Evolutionary conservation across 2,329 filamentous ascomycete genomes (phyloP), one percentile per base, ranked within the genome.

Genomic region (Monilinia fructicola): DNA sequence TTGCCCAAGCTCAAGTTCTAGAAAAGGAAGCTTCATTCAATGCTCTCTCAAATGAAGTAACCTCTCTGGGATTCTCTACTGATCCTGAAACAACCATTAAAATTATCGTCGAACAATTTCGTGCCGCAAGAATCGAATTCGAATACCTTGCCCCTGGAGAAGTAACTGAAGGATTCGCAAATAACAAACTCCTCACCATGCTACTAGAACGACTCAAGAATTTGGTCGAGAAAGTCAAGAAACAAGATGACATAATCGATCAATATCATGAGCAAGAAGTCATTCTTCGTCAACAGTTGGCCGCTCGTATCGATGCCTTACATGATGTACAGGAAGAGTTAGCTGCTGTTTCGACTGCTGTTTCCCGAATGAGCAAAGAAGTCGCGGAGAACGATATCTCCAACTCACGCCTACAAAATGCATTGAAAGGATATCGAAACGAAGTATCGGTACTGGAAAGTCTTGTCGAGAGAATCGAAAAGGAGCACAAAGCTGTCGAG

Each of bases 101-200:
- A 1, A 79, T 81, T 0, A 79, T 89, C 16, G 74, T 79, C 0
- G 69, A 78, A 2, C 79, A 82, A 2, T 84, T 89, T 76, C 83
- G 85, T 26, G 75, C 82, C 2, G 86, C 85, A 1, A 81, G 86
- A 1, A 77, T 88, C 0, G 85, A 88, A 70, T 81, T 88, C 2
- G 86, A 88, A 74, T 87, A 87, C 71, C 79, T 88, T 26, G 84
- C 81, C 0, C 86, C 86, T 0, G 86, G 85, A 7, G 86, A 88
- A 73, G 77, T 83, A n/a, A 72, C 80, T 0, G 81, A 82, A 60
- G 85, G 85, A 2, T 77, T 76, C 58, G 75, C 76, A 56, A 76
- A 77, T 53, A 82, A 82, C 0, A 80, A 84, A 62, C 80, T 88
- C 0, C 79, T 89, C 0, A 83, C 85, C 66, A 79, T 87, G 16